Conservation (phyloP, 306 rosid genomes). For the Quercus variabilis region DNA sequence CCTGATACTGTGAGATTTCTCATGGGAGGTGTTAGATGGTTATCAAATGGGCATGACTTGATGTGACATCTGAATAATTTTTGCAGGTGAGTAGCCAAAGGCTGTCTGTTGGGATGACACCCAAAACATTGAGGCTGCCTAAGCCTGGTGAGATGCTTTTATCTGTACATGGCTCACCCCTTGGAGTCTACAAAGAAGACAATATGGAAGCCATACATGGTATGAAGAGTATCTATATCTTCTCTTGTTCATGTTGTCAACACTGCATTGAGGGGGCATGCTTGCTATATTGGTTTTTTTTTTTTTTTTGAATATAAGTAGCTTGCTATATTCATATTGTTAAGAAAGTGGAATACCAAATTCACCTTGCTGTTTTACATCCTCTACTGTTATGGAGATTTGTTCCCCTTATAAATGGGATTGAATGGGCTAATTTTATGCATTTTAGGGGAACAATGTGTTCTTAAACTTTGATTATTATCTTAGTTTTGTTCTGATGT, state of each 20-base stretch:
- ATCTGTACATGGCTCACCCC: slow-evolving; percentile 90
- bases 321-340: neutral
- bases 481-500: slow-evolving; percentile 12
- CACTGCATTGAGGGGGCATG: slow-evolving; percentile 2
- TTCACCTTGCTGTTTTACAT: neutral
- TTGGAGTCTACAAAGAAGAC: slow-evolving; percentile 79
- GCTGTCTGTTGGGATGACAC: slow-evolving; percentile 82
- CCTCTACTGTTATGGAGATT: neutral
- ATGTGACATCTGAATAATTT: neutral
- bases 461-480: neutral
- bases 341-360: slow-evolving; percentile 1
- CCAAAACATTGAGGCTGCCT: slow-evolving; percentile 72
- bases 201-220: slow-evolving; percentile 92
- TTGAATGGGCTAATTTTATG: neutral
- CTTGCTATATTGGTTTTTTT: neutral
- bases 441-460: neutral
- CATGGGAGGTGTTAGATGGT: neutral
- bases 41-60: neutral
- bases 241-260: neutral
- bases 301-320: no score
- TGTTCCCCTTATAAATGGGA: neutral
- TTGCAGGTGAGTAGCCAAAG: slow-evolving; percentile 73
- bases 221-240: slow-evolving; percentile 26
- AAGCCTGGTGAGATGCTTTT: slow-evolving; percentile 90
- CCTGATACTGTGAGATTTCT: no score